Evolutionary conservation across 768 basidiomycete species (phyloP), one percentile per base, ranked within the genome.

Genomic region (Termitomyces sp.): DNA sequence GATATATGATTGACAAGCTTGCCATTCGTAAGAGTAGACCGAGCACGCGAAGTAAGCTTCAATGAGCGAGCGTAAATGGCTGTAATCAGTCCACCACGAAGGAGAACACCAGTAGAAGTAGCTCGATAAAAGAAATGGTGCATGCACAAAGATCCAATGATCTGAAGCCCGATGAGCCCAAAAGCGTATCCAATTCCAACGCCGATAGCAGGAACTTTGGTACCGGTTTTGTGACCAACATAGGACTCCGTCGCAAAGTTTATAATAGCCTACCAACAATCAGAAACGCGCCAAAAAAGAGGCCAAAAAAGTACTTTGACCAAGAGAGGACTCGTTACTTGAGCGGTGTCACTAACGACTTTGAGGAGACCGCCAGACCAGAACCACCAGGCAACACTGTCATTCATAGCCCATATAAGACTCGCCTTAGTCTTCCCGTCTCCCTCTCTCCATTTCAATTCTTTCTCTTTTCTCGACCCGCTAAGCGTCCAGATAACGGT

Each of bases 1-100:
- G 91, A 93, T 61, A 98, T 95, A 74, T 96, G 93, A 64, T 94
- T 95, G 62, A 97, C 88, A 12, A 97, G 82, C 68, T 89, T 89
- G 23, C 94, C 95, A 66, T 93, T 97, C 1, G 91, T 85, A 46
- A 95, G 80, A 9, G 83, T 86, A 1, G 86, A 85, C 7, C 95
- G 83, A 6, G 93, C 85, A 44, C 91, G 87, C 18, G 89, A 82
- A 2, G 90, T 89, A 35, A 98, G 79, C 30, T 77, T 81, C 26
- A 97, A 78, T 1, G 89, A 87, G 46, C 88, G 86, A 30, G 83
- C 79, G 72, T 94, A 97, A 40, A 97, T 88, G 1, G 91, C 87
- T 1, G 91, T 87, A 64, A 97, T 96, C 48, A 97, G 80, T 2
- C 93, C 93, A 9, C 87, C 88, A 36, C 95, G 85, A 14, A 91